Evolutionary conservation across 129 eudicot species (phyloP), one percentile per base, ranked within the genome.

Genomic region (Deinandra increscens): DNA sequence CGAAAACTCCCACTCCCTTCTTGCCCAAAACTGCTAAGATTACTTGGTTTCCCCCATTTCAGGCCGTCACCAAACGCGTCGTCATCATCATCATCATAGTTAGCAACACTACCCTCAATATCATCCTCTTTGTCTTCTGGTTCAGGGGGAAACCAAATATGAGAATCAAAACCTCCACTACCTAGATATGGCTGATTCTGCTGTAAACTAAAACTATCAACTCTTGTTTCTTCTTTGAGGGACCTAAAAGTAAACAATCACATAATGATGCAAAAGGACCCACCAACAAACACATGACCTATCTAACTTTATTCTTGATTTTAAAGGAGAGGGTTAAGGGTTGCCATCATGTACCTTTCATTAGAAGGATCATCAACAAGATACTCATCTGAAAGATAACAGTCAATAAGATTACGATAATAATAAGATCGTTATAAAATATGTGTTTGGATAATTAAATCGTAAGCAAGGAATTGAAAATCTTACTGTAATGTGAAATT

Each of bases 141-240:
- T 73, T 88, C 93, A 63, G 97, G 97, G 13, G 97, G 97, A 56
- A 81, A 45, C 97, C 97, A 91, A 67, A 85, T 79, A 12, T 76
- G 78, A 20, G 75, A 79, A 75, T 84, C 90, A 55, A 66, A 39
- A 69, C 55, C 43, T 23, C 84, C 87, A 72, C 75, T 81, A 33
- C n/a, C 72, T 14, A 29, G 60, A 74, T 71, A 31, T 3, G 51
- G 72, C 34, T 70, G 69, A 70, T 75, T 54, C 15, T 38, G 58
- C 12, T 50, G 75, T 72, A 64, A 63, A 22, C 55, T 67, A 66
- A 33, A 67, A 63, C 26, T 14, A 54, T 70, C 81, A 14, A 66
- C 51, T 65, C 69, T 77, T 19, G 70, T 56, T 68, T 79, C 89
- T 36, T 81, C 86, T 64, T 62, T 69, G 2, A 50, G 78, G 66